Conservation (phyloP, 1,139 yeast genomes). For the Wickerhamomyces sp. region DNA sequence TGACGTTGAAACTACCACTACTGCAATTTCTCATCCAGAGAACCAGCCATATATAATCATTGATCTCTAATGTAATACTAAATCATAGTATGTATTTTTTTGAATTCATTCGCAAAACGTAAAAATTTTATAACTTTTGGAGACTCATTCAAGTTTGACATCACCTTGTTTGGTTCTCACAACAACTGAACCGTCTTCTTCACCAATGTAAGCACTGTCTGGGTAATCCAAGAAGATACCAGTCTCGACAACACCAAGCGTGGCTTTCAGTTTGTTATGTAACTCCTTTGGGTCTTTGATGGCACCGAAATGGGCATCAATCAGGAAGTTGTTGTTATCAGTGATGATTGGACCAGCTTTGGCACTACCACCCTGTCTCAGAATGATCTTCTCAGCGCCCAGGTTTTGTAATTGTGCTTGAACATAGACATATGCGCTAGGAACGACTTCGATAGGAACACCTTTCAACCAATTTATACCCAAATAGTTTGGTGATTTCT, state of each 20-base stretch:
- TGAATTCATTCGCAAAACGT: too few relatives aligned
- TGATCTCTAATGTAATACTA: too few relatives aligned
- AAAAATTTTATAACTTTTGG: too few relatives aligned
- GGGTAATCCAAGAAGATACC: constrained; percentile 79
- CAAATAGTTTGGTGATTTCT: constrained; percentile 56
- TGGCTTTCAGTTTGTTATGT: constrained; percentile 59
- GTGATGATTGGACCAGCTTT: constrained; percentile 99
- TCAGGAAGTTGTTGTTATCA: constrained; percentile 88
- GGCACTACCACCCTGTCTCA: constrained; percentile 84
- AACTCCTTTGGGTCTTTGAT: constrained; percentile 56
- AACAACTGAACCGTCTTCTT: constrained; percentile 60
- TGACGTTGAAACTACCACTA: neutral
- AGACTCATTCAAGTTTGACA: constrained; percentile 2
- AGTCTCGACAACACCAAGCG: constrained; percentile 96
- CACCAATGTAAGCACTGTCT: constrained; percentile 82
- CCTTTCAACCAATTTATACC: constrained; percentile 88
- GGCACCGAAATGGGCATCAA: constrained; percentile 91
- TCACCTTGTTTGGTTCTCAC: constrained; percentile 24
- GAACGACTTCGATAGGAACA: constrained; percentile 93
- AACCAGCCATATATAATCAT: too few relatives aligned
- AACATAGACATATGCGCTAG: constrained; percentile 79
- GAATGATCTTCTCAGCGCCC: constrained; percentile 61
- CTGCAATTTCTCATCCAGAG: too few relatives aligned
- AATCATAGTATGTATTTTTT: too few relatives aligned
- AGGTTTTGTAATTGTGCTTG: constrained; percentile 51